Conservation (phyloP, 2,329 filamentous ascomycete species). For the Penicillium brevicompactum region DNA sequence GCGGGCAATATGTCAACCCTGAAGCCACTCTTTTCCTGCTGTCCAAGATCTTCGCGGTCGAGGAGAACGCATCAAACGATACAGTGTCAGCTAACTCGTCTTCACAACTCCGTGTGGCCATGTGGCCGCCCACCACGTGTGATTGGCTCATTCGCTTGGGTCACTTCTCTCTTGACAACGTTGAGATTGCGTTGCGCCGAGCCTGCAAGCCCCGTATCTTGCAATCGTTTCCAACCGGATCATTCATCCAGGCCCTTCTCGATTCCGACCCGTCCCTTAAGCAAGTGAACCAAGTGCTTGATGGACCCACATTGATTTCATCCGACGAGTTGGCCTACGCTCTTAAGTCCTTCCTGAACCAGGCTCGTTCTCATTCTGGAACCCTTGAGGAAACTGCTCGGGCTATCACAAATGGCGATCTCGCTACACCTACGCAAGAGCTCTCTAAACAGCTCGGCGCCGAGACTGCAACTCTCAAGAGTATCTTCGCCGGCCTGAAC, state of each 20-base stretch:
- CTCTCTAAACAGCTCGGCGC: slow-evolving; percentile 20
- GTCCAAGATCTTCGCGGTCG: slow-evolving; percentile 41
- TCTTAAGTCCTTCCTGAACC: slow-evolving; percentile 42
- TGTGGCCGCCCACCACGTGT: slow-evolving; percentile 44
- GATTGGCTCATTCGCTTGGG: slow-evolving; percentile 45
- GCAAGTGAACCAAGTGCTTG: slow-evolving; percentile 40
- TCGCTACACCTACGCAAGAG: slow-evolving; percentile 25
- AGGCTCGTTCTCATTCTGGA: slow-evolving; percentile 38
- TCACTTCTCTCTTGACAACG: slow-evolving; percentile 41
- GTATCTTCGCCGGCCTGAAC: slow-evolving; percentile 43
- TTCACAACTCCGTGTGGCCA: slow-evolving; percentile 31
- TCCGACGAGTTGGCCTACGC: slow-evolving; percentile 43
- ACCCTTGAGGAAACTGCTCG: slow-evolving; percentile 36
- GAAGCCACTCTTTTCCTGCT: slow-evolving; percentile 42
- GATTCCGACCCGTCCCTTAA: slow-evolving; percentile 42
- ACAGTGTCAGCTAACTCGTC: slow-evolving; percentile 27
- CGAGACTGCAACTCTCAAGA: slow-evolving; percentile 28
- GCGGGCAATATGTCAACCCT: slow-evolving; percentile 34
- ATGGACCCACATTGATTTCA: slow-evolving; percentile 37
- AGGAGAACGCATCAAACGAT: slow-evolving; percentile 23
- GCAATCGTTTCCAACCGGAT: slow-evolving; percentile 40
- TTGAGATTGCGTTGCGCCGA: slow-evolving; percentile 43
- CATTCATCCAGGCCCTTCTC: slow-evolving; percentile 43
- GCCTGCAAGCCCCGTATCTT: slow-evolving; percentile 37
- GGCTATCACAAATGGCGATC: slow-evolving; percentile 33